Evolutionary conservation across 129 eudicot genomes (phyloP).

Genomic region (Calendula officinalis): DNA sequence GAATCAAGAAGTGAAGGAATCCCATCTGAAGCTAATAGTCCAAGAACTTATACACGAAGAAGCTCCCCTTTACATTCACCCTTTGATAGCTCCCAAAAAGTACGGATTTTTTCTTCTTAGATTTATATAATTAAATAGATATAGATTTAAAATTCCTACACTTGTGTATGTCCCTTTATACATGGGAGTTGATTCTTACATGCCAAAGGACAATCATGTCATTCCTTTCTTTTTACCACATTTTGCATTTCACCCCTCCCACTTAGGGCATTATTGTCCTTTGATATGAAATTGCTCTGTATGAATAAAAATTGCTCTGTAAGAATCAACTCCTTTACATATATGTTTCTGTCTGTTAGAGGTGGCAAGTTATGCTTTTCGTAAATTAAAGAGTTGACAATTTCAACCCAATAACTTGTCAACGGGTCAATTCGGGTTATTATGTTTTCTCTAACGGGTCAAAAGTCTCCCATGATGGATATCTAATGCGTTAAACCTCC

Average conservation of each 20-base stretch:
- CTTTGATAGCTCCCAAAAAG: conserved; percentile 86
- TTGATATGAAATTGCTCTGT: too few species aligned
- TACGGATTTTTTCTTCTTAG: conserved; percentile 25
- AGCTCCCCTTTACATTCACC: conserved; percentile 94
- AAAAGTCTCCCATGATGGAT: too few species aligned
- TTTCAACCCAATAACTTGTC: background rate
- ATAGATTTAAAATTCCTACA: background rate
- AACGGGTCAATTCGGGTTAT: background rate
- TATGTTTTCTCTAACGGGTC: too few species aligned
- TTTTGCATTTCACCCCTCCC: too few species aligned
- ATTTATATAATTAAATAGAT: conserved; percentile 2
- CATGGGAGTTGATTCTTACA: too few species aligned
- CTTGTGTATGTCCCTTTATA: conserved; percentile 7
- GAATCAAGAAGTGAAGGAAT: conserved; percentile 97
- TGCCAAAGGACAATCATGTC: too few species aligned
- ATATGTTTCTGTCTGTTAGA: background rate
- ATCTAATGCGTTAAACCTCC: too few species aligned
- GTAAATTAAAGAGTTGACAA: background rate
- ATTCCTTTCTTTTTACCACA: too few species aligned
- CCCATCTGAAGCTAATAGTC: conserved; percentile 91
- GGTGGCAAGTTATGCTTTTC: too few species aligned
- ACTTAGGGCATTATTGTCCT: too few species aligned
- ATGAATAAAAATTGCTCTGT: too few species aligned
- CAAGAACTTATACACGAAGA: conserved; percentile 79
- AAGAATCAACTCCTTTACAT: too few species aligned